Evolutionary conservation across 2,329 filamentous ascomycete species (phyloP).

Genomic region (Aureobasidium mangrovei): DNA sequence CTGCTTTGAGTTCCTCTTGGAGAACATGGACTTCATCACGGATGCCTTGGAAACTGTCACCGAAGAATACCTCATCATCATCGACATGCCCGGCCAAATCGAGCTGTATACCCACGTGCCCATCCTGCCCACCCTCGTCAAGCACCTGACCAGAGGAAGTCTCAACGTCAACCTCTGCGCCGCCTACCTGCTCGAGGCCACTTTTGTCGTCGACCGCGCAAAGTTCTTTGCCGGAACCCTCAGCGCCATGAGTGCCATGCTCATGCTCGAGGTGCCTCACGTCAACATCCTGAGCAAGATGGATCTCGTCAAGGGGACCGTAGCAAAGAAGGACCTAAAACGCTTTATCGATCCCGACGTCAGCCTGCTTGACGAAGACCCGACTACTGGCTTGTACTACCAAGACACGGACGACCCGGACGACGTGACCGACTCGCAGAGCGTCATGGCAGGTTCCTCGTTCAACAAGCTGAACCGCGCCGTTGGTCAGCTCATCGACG

Average conservation of each 20-base stretch:
- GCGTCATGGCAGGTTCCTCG: slow-evolving; percentile 69
- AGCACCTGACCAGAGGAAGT: slow-evolving; percentile 69
- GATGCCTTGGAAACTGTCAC: slow-evolving; percentile 76
- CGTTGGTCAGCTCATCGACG: slow-evolving; percentile 85
- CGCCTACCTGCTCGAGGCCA: slow-evolving; percentile 88
- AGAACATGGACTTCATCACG: slow-evolving; percentile 87
- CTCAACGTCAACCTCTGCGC: slow-evolving; percentile 89
- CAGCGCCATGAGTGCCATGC: slow-evolving; percentile 97
- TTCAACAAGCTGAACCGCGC: slow-evolving; percentile 80
- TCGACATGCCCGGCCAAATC: slow-evolving; percentile 98
- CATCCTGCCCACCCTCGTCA: slow-evolving; percentile 75
- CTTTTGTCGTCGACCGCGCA: slow-evolving; percentile 87
- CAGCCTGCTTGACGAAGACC: slow-evolving; percentile 71
- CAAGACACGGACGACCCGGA: slow-evolving; percentile 31
- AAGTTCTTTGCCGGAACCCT: slow-evolving; percentile 97
- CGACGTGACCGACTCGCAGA: slow-evolving; percentile 51
- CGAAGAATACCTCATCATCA: slow-evolving; percentile 93
- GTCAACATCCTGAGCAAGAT: slow-evolving; percentile 96
- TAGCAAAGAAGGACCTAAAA: slow-evolving; percentile 80
- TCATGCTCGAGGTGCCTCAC: slow-evolving; percentile 95
- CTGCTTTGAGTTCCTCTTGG: slow-evolving; percentile 91
- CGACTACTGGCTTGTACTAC: slow-evolving; percentile 42
- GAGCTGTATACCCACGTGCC: slow-evolving; percentile 97
- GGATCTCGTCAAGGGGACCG: slow-evolving; percentile 87
- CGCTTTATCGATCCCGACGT: slow-evolving; percentile 83